phyloP scores from a whole-genome alignment of 495 filamentous ascomycete genomes.

The Sphaerosporella brunnea region DNA sequence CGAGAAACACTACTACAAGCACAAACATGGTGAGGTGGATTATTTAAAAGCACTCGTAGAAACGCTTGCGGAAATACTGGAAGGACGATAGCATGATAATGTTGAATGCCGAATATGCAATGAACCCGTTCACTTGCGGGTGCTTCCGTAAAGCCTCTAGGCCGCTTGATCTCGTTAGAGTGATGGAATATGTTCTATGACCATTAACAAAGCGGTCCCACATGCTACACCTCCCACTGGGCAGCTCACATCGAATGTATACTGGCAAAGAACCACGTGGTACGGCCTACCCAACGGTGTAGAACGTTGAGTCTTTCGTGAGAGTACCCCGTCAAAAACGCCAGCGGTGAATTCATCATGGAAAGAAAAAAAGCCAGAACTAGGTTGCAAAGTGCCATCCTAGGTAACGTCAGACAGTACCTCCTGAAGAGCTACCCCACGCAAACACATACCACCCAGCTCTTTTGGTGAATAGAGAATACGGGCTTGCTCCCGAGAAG shows the following conservation, averaged over 20 bases:
- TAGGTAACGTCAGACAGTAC: constrained; percentile 16
- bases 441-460: neutral
- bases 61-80: constrained; percentile 25
- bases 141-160: constrained; percentile 28
- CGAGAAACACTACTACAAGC: constrained; percentile 33
- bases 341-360: constrained; percentile 43
- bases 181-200: constrained; percentile 13
- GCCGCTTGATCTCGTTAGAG: constrained; percentile 5
- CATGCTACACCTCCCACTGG: neutral
- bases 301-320: constrained; percentile 45
- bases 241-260: constrained; percentile 19
- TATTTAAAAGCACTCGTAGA: constrained; percentile 43
- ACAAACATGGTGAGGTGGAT: constrained; percentile 38
- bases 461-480: constrained; percentile 21
- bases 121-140: constrained; percentile 32
- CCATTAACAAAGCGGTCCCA: constrained; percentile 7
- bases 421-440: neutral
- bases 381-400: constrained; percentile 38
- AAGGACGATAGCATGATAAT: constrained; percentile 28
- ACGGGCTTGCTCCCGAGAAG: constrained; percentile 18
- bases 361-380: constrained; percentile 40
- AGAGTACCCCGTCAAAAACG: constrained; percentile 38
- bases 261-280: constrained; percentile 26
- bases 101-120: constrained; percentile 30
- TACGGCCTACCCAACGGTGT: constrained; percentile 41